Evolutionary conservation across 2,329 filamentous ascomycete species (phyloP), one percentile per base, ranked within the genome.

Genomic region (Sporothrix inflata): DNA sequence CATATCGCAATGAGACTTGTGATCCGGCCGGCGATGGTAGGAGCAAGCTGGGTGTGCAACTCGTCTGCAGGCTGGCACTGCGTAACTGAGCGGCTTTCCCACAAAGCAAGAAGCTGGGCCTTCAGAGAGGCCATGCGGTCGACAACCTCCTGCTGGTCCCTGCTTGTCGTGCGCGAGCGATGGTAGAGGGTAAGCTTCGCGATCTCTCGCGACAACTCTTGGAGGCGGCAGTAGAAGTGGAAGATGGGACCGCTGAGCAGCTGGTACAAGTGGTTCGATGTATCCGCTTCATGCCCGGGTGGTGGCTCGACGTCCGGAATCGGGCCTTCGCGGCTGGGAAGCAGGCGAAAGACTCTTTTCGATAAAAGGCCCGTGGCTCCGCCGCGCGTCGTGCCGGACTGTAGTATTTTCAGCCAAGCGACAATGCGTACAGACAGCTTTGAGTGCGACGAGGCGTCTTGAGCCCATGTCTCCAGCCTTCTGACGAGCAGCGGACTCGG

Each of bases 111-210:
- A 9, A 61, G 57, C 6, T 61, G 30, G 14, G 5, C 57, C 27
- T 68, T 68, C 45, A 68, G 42, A 12, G 45, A 9, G 1, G 65
- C 65, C 65, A 68, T 68, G 27, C 65, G 65, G 45, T 68, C 45
- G 65, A 68, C 45, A 5, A 68, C 65, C 27, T 68, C 42, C 27
- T 53, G 65, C 9, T 68, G 65, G 65, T 68, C 65, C 11, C 27
- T 47, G 27, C 65, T 68, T 24, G 65, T 68, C 6, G 65, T 68
- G 27, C 65, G 65, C 24, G 65, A 68, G 45, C 65, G 65, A 14
- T 68, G 65, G 65, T 68, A 68, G 2, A 68, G 45, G 3, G 65
- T 68, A 9, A 68, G 65, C 27, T 68, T 68, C n/a, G 65, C 65
- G 27, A 68, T 68, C 24, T 68, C 27, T 1, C 65, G 65, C 12